phyloP scores from a whole-genome alignment of 805 yeast species.

The Saccharomycopsis olivae region DNA sequence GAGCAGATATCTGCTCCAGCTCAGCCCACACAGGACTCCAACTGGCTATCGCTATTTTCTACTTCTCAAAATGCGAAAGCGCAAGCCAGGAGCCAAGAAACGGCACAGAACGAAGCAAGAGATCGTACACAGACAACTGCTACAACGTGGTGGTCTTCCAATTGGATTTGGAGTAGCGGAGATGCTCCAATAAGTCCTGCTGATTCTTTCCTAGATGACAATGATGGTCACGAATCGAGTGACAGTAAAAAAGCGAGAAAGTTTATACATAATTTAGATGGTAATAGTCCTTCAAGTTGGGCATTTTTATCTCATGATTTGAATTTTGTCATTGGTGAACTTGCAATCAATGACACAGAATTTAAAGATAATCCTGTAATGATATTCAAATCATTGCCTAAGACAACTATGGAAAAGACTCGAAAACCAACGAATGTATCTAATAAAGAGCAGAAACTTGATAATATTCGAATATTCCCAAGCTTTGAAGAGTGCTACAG shows the following conservation, averaged over 20 bases:
- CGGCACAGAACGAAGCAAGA: too few relatives aligned
- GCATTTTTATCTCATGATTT: slow-evolving; percentile 13
- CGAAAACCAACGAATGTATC: neutral
- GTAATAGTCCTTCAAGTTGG: slow-evolving; percentile 10
- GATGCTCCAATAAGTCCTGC: neutral
- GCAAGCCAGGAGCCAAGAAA: too few relatives aligned
- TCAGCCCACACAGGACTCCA: too few relatives aligned
- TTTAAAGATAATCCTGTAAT: slow-evolving; percentile 13
- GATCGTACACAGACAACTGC: too few relatives aligned
- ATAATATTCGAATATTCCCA: slow-evolving; percentile 3
- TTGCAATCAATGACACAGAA: slow-evolving; percentile 10
- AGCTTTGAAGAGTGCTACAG: slow-evolving; percentile 12
- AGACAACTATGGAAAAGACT: slow-evolving; percentile 7
- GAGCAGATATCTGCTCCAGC: too few relatives aligned
- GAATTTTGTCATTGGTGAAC: slow-evolving; percentile 8
- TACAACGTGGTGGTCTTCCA: slow-evolving; percentile 17
- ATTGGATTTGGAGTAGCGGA: slow-evolving; percentile 15
- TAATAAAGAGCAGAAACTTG: neutral
- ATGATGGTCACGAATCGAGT: slow-evolving; percentile 8
- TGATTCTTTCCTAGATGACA: slow-evolving; percentile 1
- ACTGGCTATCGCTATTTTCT: too few relatives aligned
- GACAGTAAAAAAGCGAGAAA: slow-evolving; percentile 15
- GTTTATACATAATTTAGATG: neutral
- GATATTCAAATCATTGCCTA: slow-evolving; percentile 8
- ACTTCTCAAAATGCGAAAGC: too few relatives aligned